These are phyloP conservation scores for Glycyrrhiza uralensis DNA, from an alignment of 306 rosid species.

Conservation along the genomic window DNA sequence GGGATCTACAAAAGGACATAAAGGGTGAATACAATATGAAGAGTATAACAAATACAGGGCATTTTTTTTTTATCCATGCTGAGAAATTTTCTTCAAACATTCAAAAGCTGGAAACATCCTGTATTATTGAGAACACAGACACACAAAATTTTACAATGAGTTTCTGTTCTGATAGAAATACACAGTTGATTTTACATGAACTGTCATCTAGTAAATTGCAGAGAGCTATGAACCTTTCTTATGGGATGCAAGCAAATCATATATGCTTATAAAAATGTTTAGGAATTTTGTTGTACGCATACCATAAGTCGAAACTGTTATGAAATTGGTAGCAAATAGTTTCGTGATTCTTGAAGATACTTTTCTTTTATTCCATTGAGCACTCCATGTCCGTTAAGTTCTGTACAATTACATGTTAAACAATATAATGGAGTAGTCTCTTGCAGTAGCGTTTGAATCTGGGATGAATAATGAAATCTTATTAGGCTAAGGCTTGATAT, in stretches of 20 bases:
- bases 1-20: neutral
- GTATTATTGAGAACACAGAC: neutral
- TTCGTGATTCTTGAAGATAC: neutral
- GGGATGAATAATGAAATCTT: neutral
- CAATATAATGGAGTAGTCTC: neutral
- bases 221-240: no score
- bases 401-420: neutral
- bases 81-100: neutral
- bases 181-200: neutral
- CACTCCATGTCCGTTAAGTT: neutral
- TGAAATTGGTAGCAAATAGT: neutral
- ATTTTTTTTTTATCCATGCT: neutral
- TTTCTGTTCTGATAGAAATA: neutral
- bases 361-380: neutral
- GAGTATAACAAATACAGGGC: no score
- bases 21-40: neutral
- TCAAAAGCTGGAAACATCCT: neutral
- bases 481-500: neutral
- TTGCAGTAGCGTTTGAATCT: neutral
- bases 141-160: neutral
- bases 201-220: neutral
- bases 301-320: neutral
- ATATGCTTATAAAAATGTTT: neutral
- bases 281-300: neutral
- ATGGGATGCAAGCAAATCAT: neutral